Evolutionary conservation across 2,329 filamentous ascomycete species (phyloP).

Genomic region (Mycosphaerella arachidis): DNA sequence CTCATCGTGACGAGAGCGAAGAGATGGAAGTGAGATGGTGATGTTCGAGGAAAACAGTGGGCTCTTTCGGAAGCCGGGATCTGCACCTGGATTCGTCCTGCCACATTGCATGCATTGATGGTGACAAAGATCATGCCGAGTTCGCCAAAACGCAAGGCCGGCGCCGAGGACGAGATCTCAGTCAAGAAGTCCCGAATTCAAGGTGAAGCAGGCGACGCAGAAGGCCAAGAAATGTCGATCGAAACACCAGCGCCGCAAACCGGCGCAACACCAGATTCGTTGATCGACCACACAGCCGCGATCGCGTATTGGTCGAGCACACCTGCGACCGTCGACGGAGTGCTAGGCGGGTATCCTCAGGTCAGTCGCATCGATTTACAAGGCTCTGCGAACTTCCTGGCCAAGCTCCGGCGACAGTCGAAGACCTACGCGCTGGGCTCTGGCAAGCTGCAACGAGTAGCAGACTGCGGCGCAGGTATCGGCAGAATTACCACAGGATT

Average conservation of each 20-base stretch:
- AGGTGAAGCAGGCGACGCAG: neutral
- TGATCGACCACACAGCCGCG: slow-evolving; percentile 42
- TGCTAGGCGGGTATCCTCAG: slow-evolving; percentile 71
- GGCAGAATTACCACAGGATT: slow-evolving; percentile 77
- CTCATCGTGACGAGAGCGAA: neutral
- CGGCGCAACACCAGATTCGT: slow-evolving; percentile 35
- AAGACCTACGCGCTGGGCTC: slow-evolving; percentile 22
- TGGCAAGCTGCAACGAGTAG: slow-evolving; percentile 39
- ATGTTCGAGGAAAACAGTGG: no score
- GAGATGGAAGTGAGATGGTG: neutral
- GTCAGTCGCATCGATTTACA: slow-evolving; percentile 67
- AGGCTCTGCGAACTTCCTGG: slow-evolving; percentile 64
- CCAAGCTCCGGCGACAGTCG: slow-evolving; percentile 54
- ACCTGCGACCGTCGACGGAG: slow-evolving; percentile 60
- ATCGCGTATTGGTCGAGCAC: slow-evolving; percentile 51
- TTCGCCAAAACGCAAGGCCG: slow-evolving; percentile 14
- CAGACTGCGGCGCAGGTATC: slow-evolving; percentile 66
- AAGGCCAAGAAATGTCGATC: slow-evolving; percentile 7
- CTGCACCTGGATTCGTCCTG: neutral
- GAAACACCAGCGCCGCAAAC: slow-evolving; percentile 8
- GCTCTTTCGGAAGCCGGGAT: neutral
- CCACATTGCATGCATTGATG: neutral
- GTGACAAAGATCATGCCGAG: slow-evolving; percentile 7
- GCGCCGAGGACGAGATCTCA: slow-evolving; percentile 4
- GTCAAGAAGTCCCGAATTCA: slow-evolving; percentile 5